Evolutionary conservation across 106 monocot genomes (phyloP).

Genomic region (Posidonia australis): DNA sequence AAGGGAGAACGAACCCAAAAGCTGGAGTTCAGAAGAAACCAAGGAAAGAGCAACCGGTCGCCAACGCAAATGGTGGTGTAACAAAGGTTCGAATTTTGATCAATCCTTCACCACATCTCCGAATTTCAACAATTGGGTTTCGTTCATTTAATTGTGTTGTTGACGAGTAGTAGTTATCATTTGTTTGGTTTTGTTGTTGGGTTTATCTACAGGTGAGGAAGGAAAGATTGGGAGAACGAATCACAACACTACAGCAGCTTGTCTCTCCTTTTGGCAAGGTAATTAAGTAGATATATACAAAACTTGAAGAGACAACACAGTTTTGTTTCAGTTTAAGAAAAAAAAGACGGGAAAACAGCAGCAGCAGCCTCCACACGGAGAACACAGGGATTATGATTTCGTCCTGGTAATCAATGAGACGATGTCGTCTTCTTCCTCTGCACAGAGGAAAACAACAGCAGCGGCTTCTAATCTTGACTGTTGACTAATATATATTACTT

Average conservation of each 20-base stretch:
- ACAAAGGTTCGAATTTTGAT: constrained; percentile 3
- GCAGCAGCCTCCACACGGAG: too few relatives aligned
- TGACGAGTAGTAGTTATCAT: neutral
- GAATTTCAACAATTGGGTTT: too few relatives aligned
- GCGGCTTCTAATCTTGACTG: neutral
- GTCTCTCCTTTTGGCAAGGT: constrained; percentile 27
- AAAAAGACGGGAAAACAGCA: too few relatives aligned
- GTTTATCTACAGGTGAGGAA: constrained; percentile 14
- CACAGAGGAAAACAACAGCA: neutral
- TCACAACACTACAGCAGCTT: constrained; percentile 12
- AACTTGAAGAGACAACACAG: too few relatives aligned
- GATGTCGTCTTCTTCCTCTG: neutral
- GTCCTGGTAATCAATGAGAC: neutral
- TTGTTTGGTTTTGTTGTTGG: neutral
- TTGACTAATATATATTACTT: neutral
- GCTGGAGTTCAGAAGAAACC: constrained; percentile 6
- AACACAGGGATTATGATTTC: too few relatives aligned
- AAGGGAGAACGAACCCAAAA: neutral
- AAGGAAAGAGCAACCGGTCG: constrained; percentile 5
- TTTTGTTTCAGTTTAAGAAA: too few relatives aligned
- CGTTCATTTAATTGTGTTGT: neutral
- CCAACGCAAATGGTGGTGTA: neutral
- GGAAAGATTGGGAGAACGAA: constrained; percentile 17
- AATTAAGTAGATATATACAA: too few relatives aligned
- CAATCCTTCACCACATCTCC: too few relatives aligned